Percentiles rank a stretch among this genome's conserved stretches.
These are phyloP conservation scores for Skeletonema costatum DNA, from an alignment of 108 stramenopile species.

Conservation along the genomic window DNA sequence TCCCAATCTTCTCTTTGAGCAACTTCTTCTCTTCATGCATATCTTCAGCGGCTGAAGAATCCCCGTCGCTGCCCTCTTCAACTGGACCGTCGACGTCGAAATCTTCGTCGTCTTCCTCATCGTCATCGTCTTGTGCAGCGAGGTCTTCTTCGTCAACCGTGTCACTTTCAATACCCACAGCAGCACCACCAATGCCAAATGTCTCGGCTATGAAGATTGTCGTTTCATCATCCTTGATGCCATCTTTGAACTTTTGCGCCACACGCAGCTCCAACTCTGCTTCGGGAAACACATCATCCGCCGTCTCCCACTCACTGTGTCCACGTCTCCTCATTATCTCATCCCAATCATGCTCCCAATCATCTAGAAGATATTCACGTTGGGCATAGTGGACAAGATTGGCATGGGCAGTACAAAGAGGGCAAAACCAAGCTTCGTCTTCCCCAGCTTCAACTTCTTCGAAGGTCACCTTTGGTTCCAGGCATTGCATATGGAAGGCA, in stretches of 20 bases:
- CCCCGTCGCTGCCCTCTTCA: conserved; percentile 28
- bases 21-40: conserved; percentile 32
- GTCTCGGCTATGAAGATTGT: conserved; percentile 41
- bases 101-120: conserved; percentile 52
- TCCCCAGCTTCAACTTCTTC: conserved; percentile 57
- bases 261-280: conserved; percentile 60
- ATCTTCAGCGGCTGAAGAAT: conserved; percentile 49
- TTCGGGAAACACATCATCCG: conserved; percentile 79
- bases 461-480: conserved; percentile 55
- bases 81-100: conserved; percentile 37
- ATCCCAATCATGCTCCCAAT: conserved; percentile 40
- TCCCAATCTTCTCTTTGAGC: conserved; percentile 66
- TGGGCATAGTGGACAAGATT: conserved; percentile 58
- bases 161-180: background rate
- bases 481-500: conserved; percentile 84
- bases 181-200: conserved; percentile 44
- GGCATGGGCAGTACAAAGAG: conserved; percentile 59
- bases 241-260: conserved; percentile 53
- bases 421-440: conserved; percentile 87
- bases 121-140: conserved; percentile 44
- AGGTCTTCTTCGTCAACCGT: background rate
- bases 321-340: conserved; percentile 25
- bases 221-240: conserved; percentile 61
- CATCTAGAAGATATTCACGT: conserved; percentile 61
- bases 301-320: conserved; percentile 62